Conservation (phyloP, 2,329 filamentous ascomycete genomes). For the Lachnellula arida region DNA sequence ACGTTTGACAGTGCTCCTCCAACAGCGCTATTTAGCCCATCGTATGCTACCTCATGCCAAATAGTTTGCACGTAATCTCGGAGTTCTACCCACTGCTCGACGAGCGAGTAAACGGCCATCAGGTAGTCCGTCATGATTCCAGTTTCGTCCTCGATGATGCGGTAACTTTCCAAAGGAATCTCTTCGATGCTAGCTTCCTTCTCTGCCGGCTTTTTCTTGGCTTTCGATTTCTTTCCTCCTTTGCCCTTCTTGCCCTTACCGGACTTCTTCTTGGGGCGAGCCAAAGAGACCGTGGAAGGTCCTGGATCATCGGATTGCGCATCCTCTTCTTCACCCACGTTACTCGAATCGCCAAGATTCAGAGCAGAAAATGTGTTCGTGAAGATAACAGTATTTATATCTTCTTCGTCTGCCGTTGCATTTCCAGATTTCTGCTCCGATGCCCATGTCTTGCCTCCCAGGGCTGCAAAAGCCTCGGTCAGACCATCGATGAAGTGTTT, state of each 20-base stretch:
- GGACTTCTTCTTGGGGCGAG: slow-evolving; percentile 17
- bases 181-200: slow-evolving; percentile 30
- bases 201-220: slow-evolving; percentile 24
- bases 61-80: slow-evolving; percentile 37
- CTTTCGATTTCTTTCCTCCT: slow-evolving; percentile 28
- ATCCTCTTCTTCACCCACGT: slow-evolving; percentile 6
- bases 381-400: slow-evolving; percentile 27
- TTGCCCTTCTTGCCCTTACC: slow-evolving; percentile 26
- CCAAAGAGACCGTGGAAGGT: slow-evolving; percentile 4
- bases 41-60: slow-evolving; percentile 43
- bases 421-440: slow-evolving; percentile 30
- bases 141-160: slow-evolving; percentile 38
- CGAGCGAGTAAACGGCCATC: slow-evolving; percentile 39
- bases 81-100: slow-evolving; percentile 36
- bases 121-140: slow-evolving; percentile 39
- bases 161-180: slow-evolving; percentile 41
- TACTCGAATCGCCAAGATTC: slow-evolving; percentile 22
- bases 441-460: slow-evolving; percentile 16
- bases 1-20: slow-evolving; percentile 40
- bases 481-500: slow-evolving; percentile 16
- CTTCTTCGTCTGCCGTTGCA: slow-evolving; percentile 36
- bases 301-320: slow-evolving; percentile 11
- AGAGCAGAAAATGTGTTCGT: slow-evolving; percentile 12
- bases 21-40: slow-evolving; percentile 41
- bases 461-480: slow-evolving; percentile 10